Conservation (phyloP, 2,329 filamentous ascomycete genomes). For the Thielaviopsis euricoi region DNA sequence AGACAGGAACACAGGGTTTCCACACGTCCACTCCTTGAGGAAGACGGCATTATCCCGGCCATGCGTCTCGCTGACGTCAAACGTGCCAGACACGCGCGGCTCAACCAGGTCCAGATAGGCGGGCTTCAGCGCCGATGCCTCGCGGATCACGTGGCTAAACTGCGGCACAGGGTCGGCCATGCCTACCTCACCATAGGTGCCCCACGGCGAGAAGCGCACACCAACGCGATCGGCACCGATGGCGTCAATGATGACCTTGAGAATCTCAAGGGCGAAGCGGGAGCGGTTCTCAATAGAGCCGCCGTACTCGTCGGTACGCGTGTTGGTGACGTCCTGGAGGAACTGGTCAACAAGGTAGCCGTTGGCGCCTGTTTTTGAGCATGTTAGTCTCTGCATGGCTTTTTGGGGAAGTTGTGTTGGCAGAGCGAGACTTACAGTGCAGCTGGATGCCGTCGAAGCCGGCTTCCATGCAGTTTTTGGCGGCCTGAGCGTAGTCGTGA, state of each 20-base stretch:
- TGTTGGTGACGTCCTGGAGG: conserved; percentile 32
- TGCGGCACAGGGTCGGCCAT: conserved; percentile 37
- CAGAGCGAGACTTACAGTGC: conserved; percentile 15
- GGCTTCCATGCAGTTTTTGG: conserved; percentile 38
- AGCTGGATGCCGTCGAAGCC: conserved; percentile 57
- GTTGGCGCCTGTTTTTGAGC: conserved; percentile 26
- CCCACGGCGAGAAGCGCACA: conserved; percentile 41
- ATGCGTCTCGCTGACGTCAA: conserved; percentile 17
- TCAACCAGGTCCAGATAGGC: conserved; percentile 45
- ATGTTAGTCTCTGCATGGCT: neutral
- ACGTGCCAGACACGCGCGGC: conserved; percentile 27
- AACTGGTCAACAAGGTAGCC: conserved; percentile 52
- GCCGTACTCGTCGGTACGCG: conserved; percentile 36
- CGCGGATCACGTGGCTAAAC: conserved; percentile 36
- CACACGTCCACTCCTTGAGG: conserved; percentile 1
- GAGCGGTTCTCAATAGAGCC: conserved; percentile 36
- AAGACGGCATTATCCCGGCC: conserved; percentile 16
- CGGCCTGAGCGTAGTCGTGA: conserved; percentile 37
- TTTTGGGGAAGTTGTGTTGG: neutral
- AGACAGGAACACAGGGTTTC: conserved; percentile 19
- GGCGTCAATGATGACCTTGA: conserved; percentile 23
- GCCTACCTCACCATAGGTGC: conserved; percentile 40
- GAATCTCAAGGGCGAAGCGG: conserved; percentile 32
- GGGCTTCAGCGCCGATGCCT: conserved; percentile 34
- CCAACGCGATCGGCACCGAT: conserved; percentile 33